Conservation (phyloP, 805 yeast genomes). For the Candida rishiriensis region DNA sequence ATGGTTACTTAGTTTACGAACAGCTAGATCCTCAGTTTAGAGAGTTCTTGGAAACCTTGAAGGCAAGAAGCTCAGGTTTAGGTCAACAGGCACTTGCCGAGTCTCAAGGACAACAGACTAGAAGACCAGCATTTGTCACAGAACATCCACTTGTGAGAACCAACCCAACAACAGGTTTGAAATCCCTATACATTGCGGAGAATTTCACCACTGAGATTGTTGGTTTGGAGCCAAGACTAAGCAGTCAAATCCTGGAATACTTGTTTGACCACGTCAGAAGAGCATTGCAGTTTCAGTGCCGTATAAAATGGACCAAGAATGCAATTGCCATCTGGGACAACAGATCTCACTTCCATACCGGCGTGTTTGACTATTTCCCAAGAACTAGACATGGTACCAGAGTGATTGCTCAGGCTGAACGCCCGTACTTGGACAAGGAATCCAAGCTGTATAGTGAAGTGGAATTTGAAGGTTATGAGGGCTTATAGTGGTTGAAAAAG, state of each 20-base stretch:
- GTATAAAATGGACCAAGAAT: slow-evolving; percentile 44
- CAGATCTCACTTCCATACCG: slow-evolving; percentile 44
- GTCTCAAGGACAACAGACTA: slow-evolving; percentile 38
- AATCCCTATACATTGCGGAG: slow-evolving; percentile 47
- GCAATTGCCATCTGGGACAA: slow-evolving; percentile 59
- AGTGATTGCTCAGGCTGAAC: slow-evolving; percentile 17
- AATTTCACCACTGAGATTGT: slow-evolving; percentile 45
- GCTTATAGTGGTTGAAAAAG: slow-evolving; percentile 1
- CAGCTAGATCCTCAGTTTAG: slow-evolving; percentile 62
- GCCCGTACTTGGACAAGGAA: slow-evolving; percentile 34
- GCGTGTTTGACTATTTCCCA: slow-evolving; percentile 17
- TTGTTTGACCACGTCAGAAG: slow-evolving; percentile 39
- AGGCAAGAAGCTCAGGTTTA: slow-evolving; percentile 58
- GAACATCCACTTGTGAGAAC: slow-evolving; percentile 58
- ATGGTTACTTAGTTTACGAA: slow-evolving; percentile 60
- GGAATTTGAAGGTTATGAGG: slow-evolving; percentile 4
- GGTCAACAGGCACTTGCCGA: slow-evolving; percentile 40
- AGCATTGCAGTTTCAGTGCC: slow-evolving; percentile 46
- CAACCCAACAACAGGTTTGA: slow-evolving; percentile 58
- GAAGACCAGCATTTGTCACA: slow-evolving; percentile 42
- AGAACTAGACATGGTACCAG: slow-evolving; percentile 18
- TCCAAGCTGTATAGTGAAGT: slow-evolving; percentile 25
- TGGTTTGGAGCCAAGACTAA: slow-evolving; percentile 45
- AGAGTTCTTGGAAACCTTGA: slow-evolving; percentile 50
- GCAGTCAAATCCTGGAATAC: slow-evolving; percentile 40